Base-by-base conservation (phyloP, 116 monocot genomes). In the Posidonia oceanica region DNA sequence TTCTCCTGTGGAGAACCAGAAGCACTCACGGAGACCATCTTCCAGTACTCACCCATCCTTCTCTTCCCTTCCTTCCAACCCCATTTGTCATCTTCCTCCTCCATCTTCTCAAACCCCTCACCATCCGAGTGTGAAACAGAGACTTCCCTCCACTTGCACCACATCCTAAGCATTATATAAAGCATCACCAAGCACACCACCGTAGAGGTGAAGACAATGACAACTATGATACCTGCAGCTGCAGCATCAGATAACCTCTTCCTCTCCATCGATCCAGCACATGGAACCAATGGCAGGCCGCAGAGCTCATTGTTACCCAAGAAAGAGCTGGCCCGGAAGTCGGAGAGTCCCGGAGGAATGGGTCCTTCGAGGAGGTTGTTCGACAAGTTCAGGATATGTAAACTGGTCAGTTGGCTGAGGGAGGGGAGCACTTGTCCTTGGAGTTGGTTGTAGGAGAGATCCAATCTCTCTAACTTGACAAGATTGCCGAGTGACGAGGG, bases 401-500 rank as follows among this genome's bases (percentile, higher is more conserved):
- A 84, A 61, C 95, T 95, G 12, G 95, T 91, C 14, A 95, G 77
- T 16, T 59, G 66, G 3, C 59, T 67, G 5, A 95, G 82, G 0
- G 88, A 81, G 63, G 75, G 37, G 29, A 88, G 95, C 14, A 95
- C 79, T 8, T 42, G 38, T 18, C 91, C 95, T 10, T 81, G 69
- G 66, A 95, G 88, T 4, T 54, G 77, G 70, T 97, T 97, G 79
- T 71, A 71, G 36, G 97, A 97, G 29, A 97, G 85, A 71, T 97
- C 75, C 0, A 97, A 75, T 36, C 87, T 85, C 76, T 97, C 97
- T 44, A 97, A 41, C 76, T 97, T 97, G 52, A 87, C 40, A 22
- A 97, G 92, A 39, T 80, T 69, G 11, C 85, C 89, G 8, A 97
- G 77, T 22, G 89, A 74, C 3, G 77, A 57, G n/a, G 97, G 97